Evolutionary conservation across 2,329 filamentous ascomycete species (phyloP), one percentile per base, ranked within the genome.

Genomic region (Tolypocladium endophyticum): DNA sequence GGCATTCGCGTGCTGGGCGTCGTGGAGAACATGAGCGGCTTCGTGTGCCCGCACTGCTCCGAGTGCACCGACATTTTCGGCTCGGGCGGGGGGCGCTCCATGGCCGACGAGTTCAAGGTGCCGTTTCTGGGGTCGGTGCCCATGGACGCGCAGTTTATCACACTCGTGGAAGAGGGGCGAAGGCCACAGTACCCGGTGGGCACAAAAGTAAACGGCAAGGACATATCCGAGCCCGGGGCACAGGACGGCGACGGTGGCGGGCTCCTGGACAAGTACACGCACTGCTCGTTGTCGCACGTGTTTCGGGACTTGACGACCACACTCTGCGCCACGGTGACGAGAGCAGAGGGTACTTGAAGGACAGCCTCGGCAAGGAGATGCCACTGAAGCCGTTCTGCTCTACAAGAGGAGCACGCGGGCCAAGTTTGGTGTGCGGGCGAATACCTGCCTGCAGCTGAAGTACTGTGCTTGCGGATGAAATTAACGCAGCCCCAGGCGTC

Each of bases 11-110:
- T 95, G 41, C 78, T 97, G 14, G 94, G 94, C 0, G 92, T 99
- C 1, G 83, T 99, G 54, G 94, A 99, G 77, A 99, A 99, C 72
- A 97, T 99, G 94, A 88, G 87, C 65, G 90, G 90, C 2, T 95
- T 90, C 67, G 88, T 94, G n/a, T 94, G 90, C 69, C 86, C 86
- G 8, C 83, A 87, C 69, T 89, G 86, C 73, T 83, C 83, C 56
- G 92, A 97, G 72, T 95, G 93, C 74, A 96, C 90, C 58, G 90
- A 97, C 74, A 84, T 97, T 57, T 99, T 99, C 72, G 91, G 88
- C 57, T 92, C 89, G 59, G 94, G 94, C 4, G 94, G 94, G 4
- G 94, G 94, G 9, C 80, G 90, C 72, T 82, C 89, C 30, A 96
- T 99, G 92, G 92, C 93, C 8, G 77, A 84, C 55, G 92, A 97